phyloP scores from a whole-genome alignment of 2,329 filamentous ascomycete genomes.

The Leptographium flavum region DNA sequence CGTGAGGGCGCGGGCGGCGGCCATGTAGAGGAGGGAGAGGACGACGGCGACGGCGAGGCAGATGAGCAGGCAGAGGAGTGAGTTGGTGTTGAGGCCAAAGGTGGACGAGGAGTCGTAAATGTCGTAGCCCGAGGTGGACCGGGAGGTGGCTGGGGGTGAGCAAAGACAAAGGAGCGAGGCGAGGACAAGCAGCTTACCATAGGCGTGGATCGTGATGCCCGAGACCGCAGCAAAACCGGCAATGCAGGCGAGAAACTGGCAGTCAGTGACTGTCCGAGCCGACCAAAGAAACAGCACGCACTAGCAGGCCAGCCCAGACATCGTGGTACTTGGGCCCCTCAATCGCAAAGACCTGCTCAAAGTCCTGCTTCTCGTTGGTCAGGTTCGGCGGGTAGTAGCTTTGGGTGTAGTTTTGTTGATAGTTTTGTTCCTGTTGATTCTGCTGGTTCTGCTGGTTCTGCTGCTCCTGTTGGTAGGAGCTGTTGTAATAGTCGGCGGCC shows the following conservation, averaged over 20 bases:
- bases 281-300: conserved; percentile 21
- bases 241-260: conserved; percentile 14
- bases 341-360: conserved; percentile 72
- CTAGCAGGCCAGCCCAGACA: conserved; percentile 72
- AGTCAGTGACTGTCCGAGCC: neutral
- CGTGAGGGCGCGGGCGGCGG: conserved; percentile 60
- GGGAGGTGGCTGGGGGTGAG: conserved; percentile 2
- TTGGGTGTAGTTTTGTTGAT: neutral
- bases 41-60: conserved; percentile 59
- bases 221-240: conserved; percentile 10
- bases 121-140: conserved; percentile 43
- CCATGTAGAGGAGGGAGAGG: conserved; percentile 65
- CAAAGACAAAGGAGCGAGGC: neutral
- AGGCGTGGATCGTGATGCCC: conserved; percentile 10
- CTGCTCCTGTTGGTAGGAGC: neutral
- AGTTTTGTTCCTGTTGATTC: neutral
- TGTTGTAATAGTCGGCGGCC: conserved; percentile 2
- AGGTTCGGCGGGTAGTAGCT: conserved; percentile 8
- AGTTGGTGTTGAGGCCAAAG: conserved; percentile 65
- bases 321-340: conserved; percentile 82
- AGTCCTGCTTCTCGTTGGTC: conserved; percentile 37
- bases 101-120: conserved; percentile 57
- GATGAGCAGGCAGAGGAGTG: conserved; percentile 72
- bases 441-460: neutral
- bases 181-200: conserved; percentile 5